These are phyloP conservation scores for Teunomyces pallodes DNA, from an alignment of 805 yeast species.

Conservation along the genomic window DNA sequence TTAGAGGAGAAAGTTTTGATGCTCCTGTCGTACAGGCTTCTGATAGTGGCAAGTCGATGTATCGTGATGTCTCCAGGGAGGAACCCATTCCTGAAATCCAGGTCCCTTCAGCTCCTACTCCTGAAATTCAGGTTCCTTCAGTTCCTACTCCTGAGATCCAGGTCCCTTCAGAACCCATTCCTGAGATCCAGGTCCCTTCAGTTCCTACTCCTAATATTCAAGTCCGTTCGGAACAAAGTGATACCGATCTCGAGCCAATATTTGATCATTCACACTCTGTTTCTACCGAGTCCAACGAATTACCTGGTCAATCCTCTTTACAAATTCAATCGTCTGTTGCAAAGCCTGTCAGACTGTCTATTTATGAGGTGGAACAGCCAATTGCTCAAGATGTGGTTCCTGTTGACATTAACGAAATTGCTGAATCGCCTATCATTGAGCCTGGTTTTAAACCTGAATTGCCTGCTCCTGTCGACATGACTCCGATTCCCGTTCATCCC, in stretches of 20 bases:
- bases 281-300: neutral
- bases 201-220: neutral
- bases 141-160: neutral
- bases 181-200: neutral
- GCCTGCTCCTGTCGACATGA: constrained; percentile 2
- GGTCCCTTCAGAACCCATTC: neutral
- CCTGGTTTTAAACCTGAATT: neutral
- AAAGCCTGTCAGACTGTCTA: neutral
- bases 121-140: neutral
- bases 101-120: neutral
- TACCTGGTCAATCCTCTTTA: neutral
- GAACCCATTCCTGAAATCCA: neutral
- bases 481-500: neutral
- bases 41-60: neutral
- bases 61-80: neutral
- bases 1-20: neutral
- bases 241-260: neutral
- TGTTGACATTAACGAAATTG: neutral
- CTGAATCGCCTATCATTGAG: neutral
- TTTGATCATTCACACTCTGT: neutral
- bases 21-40: neutral
- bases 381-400: neutral
- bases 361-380: neutral
- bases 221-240: neutral
- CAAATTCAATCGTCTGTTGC: neutral